Conservation (phyloP, 1,139 yeast genomes). For the Wickerhamiella infanticola region DNA sequence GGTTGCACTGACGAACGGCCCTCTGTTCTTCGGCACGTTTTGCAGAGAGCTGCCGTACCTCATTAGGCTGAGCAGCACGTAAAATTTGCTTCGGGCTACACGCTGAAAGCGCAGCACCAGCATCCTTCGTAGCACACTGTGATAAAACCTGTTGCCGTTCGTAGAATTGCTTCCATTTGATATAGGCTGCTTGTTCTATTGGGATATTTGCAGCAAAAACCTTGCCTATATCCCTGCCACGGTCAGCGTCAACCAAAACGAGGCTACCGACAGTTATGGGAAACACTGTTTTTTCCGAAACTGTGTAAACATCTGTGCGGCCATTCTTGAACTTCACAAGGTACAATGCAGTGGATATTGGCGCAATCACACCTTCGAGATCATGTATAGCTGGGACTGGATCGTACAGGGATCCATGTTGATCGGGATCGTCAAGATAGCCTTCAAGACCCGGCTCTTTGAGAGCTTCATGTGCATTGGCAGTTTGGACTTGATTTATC, state of each 20-base stretch:
- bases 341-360: slow-evolving; percentile 29
- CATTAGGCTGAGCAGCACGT: slow-evolving; percentile 48
- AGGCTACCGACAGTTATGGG: slow-evolving; percentile 52
- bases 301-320: slow-evolving; percentile 65
- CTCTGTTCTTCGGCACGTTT: slow-evolving; percentile 59
- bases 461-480: neutral
- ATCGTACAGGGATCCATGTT: neutral
- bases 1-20: slow-evolving; percentile 45
- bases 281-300: slow-evolving; percentile 38
- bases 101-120: slow-evolving; percentile 20
- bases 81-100: slow-evolving; percentile 57
- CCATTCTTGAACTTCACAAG: slow-evolving; percentile 79
- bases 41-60: slow-evolving; percentile 40
- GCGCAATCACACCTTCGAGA: neutral
- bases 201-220: slow-evolving; percentile 52
- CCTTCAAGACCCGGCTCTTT: neutral
- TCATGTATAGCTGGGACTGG: neutral
- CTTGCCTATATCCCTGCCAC: slow-evolving; percentile 83
- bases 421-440: neutral
- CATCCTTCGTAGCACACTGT: slow-evolving; percentile 16
- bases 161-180: slow-evolving; percentile 67
- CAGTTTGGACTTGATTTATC: too few relatives aligned
- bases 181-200: slow-evolving; percentile 61
- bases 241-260: slow-evolving; percentile 93
- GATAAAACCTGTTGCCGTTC: slow-evolving; percentile 53